A percentile compares a stretch with the other conserved stretches of the same genome.
These are phyloP conservation scores for Ustanciosporium gigantosporum DNA, from an alignment of 1,284 basidiomycete genomes.

Conservation along the genomic window DNA sequence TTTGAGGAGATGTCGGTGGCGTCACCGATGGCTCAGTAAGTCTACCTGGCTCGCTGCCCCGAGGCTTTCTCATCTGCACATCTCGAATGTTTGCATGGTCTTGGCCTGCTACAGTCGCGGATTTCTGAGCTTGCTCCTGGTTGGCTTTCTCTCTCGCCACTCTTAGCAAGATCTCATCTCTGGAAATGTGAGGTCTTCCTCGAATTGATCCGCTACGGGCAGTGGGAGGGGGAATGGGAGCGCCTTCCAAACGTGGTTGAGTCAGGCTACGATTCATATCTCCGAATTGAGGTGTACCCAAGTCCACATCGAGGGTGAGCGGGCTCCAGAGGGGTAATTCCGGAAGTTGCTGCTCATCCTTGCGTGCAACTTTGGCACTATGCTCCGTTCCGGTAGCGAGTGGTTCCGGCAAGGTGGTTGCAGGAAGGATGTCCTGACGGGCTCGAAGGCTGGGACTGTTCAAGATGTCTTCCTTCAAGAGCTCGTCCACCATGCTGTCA, in stretches of 20 bases:
- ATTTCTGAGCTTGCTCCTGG: constrained; percentile 18
- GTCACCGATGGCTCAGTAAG: not conserved
- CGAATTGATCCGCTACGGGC: constrained; percentile 10
- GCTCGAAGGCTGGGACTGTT: constrained; percentile 22
- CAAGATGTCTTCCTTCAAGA: constrained; percentile 50
- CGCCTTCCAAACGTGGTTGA: constrained; percentile 6
- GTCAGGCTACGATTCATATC: constrained; percentile 13
- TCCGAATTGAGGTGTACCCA: not conserved
- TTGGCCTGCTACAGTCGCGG: not conserved
- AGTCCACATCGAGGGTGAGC: constrained; percentile 31
- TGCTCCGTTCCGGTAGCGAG: too few relatives aligned
- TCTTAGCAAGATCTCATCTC: constrained; percentile 55
- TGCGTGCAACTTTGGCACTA: too few relatives aligned
- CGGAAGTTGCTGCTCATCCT: constrained; percentile 24
- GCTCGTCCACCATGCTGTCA: constrained; percentile 56
- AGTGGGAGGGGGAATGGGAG: constrained; percentile 6
- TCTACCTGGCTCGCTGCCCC: constrained; percentile 29
- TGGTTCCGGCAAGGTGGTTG: not conserved
- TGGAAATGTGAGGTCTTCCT: constrained; percentile 55
- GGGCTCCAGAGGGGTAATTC: constrained; percentile 56
- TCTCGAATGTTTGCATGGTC: not conserved
- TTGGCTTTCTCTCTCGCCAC: constrained; percentile 44
- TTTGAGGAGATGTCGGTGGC: not conserved
- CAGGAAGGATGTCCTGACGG: not conserved
- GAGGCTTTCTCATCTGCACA: constrained; percentile 11